Percentiles rank a stretch among this genome's conserved stretches.
Evolutionary conservation across 805 yeast species (phyloP).

Genomic region (Zygosaccharomyces bailii): DNA sequence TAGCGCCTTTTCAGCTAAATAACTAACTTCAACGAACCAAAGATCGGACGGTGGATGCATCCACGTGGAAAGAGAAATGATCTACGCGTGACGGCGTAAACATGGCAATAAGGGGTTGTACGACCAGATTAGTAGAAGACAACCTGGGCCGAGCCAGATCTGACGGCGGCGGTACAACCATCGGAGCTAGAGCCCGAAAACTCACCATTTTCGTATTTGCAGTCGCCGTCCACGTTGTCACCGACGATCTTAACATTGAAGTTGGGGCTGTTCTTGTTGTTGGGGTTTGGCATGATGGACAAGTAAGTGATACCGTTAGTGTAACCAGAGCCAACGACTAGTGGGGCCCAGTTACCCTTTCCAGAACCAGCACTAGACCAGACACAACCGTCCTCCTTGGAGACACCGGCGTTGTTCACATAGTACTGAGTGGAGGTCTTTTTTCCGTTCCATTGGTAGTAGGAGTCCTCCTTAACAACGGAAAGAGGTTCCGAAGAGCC

Average conservation of each 20-base stretch:
- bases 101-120: constrained; percentile 6
- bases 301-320: constrained; percentile 69
- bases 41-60: neutral
- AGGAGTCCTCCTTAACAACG: constrained; percentile 72
- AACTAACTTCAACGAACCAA: neutral
- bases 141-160: constrained; percentile 77
- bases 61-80: neutral
- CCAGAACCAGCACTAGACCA: constrained; percentile 84
- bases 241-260: constrained; percentile 78
- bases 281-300: constrained; percentile 93
- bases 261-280: constrained; percentile 66
- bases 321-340: constrained; percentile 90
- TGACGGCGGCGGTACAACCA: constrained; percentile 93
- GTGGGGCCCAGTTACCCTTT: constrained; percentile 98
- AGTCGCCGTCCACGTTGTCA: constrained; percentile 65
- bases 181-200: constrained; percentile 50
- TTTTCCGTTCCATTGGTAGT: constrained; percentile 79
- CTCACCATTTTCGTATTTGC: constrained; percentile 77
- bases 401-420: constrained; percentile 94
- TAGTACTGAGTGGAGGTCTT: constrained; percentile 93
- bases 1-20: neutral
- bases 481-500: constrained; percentile 66
- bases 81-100: neutral
- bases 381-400: constrained; percentile 84
- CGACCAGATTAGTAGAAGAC: constrained; percentile 52